Base-by-base conservation (phyloP, 345 rosid species). In the Rhizophora mangle region DNA sequence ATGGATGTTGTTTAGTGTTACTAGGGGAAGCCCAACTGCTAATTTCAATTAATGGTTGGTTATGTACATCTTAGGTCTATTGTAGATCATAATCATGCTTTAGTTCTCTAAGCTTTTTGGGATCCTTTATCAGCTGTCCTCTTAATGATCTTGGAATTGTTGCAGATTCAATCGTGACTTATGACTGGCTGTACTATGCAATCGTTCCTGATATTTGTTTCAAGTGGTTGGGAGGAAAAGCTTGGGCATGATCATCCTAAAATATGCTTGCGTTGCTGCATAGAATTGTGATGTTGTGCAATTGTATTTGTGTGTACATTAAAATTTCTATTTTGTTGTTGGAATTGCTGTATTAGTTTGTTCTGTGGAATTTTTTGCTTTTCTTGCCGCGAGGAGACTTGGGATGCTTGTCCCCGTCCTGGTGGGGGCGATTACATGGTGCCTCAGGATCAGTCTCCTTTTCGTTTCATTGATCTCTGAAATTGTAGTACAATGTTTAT, bases 221-320 rank as follows among this genome's bases (percentile, higher is more conserved):
- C 2, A 66, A 39, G 16, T 60, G 71, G 55, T 61, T 65, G 57
- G 8, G 60, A 39, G 60, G 65, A 62, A 60, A 68, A 54, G 13
- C 52, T 26, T 67, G 54, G 34, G 24, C 7, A 18, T 64, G 52
- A 19, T 56, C 8, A 27, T 34, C 37, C 37, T 34, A 34, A 34
- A 34, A 8, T 65, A 19, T 65, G 64, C 47, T 52, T 66, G 68
- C 54, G 36, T 27, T n/a, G 32, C 36, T 67, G 47, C 20, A 49
- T 60, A n/a, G 47, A 20, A 21, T 5, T n/a, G 26, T 49, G 29
- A 30, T 60, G 34, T 9, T 22, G 9, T 36, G 10, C 21, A 67
- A 34, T 6, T 55, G 53, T 27, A 7, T 24, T 16, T 24, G 49
- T 43, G 49, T 13, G 49, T 43, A 43, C 49, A 43, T 43, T 43